phyloP scores from a whole-genome alignment of 2,329 filamentous ascomycete genomes.

The Ceratocystis eucalypticola region DNA sequence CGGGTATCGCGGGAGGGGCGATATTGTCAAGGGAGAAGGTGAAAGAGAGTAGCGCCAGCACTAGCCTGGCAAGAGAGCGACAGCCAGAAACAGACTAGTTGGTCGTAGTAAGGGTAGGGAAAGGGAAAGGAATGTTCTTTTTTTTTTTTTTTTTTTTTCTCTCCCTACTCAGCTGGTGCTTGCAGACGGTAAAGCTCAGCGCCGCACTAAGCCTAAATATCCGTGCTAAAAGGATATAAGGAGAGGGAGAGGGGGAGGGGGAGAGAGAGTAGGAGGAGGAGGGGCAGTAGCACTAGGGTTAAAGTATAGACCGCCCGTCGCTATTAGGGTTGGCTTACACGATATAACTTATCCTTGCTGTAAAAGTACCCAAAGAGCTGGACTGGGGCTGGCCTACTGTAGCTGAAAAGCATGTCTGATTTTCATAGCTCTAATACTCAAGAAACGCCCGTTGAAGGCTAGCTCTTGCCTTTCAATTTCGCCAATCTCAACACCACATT shows the following conservation, averaged over 20 bases:
- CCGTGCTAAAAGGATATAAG: neutral
- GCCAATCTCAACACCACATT: too few relatives aligned
- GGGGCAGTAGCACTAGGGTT: neutral
- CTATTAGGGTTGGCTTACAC: neutral
- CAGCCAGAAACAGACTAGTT: neutral
- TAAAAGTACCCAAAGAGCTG: neutral
- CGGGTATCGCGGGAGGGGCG: neutral
- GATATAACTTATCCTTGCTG: neutral
- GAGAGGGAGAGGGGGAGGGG: neutral
- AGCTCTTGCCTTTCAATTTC: too few relatives aligned
- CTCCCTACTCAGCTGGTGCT: neutral
- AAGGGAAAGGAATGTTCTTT: neutral
- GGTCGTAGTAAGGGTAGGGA: neutral
- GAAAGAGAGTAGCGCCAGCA: neutral
- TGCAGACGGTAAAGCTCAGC: neutral
- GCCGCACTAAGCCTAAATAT: neutral
- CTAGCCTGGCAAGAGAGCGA: neutral
- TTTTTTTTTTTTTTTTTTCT: neutral
- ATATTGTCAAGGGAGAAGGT: neutral
- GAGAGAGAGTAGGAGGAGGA: neutral
- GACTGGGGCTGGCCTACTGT: neutral
- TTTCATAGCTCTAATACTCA: neutral
- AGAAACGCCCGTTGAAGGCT: neutral
- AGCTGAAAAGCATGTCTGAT: neutral
- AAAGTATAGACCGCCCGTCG: too few relatives aligned